Percentiles rank a stretch among this genome's conserved stretches.
phyloP scores from a whole-genome alignment of 352 stramenopile genomes.

The Phytophthora sansomeana region DNA sequence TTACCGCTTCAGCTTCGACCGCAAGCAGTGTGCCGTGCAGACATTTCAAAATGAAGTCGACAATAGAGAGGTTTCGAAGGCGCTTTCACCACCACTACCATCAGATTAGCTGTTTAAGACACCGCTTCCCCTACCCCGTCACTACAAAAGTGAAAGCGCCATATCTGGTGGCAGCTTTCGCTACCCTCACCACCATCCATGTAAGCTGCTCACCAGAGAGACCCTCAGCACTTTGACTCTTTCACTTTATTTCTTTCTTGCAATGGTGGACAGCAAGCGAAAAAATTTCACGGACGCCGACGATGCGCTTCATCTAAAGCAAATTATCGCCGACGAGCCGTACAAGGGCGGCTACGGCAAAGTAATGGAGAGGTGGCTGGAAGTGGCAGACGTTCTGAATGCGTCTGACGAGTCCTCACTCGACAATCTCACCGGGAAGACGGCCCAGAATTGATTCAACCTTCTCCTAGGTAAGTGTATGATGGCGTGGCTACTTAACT shows the following conservation, averaged over 20 bases:
- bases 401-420: too few relatives aligned
- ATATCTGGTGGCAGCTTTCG: constrained; percentile 1
- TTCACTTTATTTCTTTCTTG: constrained; percentile 2
- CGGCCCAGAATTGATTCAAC: constrained; percentile 2
- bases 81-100: constrained; percentile 3
- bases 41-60: constrained; percentile 16
- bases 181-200: constrained; percentile 3
- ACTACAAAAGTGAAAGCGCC: constrained; percentile 3
- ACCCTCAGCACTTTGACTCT: background rate
- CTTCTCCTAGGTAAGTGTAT: background rate
- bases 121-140: background rate
- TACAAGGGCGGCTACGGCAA: constrained; percentile 1
- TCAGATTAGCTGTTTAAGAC: too few relatives aligned
- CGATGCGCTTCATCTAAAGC: too few relatives aligned
- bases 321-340: too few relatives aligned
- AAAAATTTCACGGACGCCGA: too few relatives aligned
- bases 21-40: constrained; percentile 7
- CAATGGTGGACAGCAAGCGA: background rate
- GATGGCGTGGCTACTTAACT: background rate
- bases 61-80: constrained; percentile 4
- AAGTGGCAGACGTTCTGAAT: background rate
- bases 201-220: background rate
- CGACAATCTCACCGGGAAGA: constrained; percentile 1
- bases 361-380: background rate
- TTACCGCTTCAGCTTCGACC: constrained; percentile 16